Evolutionary conservation across 2,329 filamentous ascomycete species (phyloP).

Genomic region (Fusarium sarcochroum): DNA sequence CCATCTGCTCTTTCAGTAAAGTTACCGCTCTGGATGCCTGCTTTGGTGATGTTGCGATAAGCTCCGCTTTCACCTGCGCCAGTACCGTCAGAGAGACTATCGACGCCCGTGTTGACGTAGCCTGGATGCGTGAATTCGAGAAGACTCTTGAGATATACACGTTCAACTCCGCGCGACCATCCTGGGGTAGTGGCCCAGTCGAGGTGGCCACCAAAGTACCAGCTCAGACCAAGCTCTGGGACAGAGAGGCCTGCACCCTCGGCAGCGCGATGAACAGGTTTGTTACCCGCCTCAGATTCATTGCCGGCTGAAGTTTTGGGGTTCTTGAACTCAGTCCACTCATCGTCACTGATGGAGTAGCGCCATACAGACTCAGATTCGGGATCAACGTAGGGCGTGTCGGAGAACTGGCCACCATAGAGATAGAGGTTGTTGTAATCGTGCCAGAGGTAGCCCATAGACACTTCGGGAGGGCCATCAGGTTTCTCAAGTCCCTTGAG

Average conservation of each 20-base stretch:
- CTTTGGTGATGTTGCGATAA: slow-evolving; percentile 82
- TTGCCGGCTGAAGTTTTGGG: slow-evolving; percentile 75
- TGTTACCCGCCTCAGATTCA: slow-evolving; percentile 68
- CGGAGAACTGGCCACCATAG: slow-evolving; percentile 82
- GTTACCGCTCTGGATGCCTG: slow-evolving; percentile 74
- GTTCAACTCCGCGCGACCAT: slow-evolving; percentile 75
- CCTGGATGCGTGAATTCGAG: slow-evolving; percentile 83
- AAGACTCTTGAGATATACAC: slow-evolving; percentile 80
- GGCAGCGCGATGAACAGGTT: slow-evolving; percentile 75
- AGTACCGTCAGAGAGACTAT: slow-evolving; percentile 65
- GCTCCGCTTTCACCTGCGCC: slow-evolving; percentile 73
- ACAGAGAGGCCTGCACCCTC: slow-evolving; percentile 82
- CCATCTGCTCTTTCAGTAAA: slow-evolving; percentile 84
- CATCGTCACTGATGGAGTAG: slow-evolving; percentile 71
- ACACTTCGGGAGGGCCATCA: slow-evolving; percentile 77
- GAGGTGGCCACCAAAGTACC: slow-evolving; percentile 84
- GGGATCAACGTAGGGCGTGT: slow-evolving; percentile 70
- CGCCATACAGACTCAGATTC: slow-evolving; percentile 76
- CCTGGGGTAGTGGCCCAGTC: slow-evolving; percentile 71
- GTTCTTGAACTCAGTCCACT: slow-evolving; percentile 74
- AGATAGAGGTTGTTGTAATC: slow-evolving; percentile 78
- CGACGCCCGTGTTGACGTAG: slow-evolving; percentile 73
- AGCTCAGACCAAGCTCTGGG: slow-evolving; percentile 77
- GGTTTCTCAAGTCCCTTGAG: slow-evolving; percentile 74
- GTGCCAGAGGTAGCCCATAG: slow-evolving; percentile 83